Conservation (phyloP, 2,329 filamentous ascomycete genomes). For the Mariannaea elegans region DNA sequence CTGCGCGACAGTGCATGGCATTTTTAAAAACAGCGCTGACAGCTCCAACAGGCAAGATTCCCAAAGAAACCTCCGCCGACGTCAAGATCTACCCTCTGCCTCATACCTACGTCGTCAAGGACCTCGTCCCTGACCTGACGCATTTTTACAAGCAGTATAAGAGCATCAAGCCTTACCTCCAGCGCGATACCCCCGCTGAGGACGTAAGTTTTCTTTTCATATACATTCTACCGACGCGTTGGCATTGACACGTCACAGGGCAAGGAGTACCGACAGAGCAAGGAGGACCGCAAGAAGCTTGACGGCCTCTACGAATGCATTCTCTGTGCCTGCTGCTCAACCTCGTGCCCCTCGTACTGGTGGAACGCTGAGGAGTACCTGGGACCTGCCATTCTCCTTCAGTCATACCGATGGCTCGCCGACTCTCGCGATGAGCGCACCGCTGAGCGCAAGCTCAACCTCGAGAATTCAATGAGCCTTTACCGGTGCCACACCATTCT, state of each 20-base stretch:
- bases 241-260: conserved; percentile 63
- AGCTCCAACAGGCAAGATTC: conserved; percentile 79
- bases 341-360: conserved; percentile 99
- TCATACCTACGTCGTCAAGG: conserved; percentile 99
- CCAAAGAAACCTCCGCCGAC: conserved; percentile 80
- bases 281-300: conserved; percentile 93
- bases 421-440: conserved; percentile 94
- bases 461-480: conserved; percentile 99
- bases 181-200: conserved; percentile 83
- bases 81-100: conserved; percentile 97
- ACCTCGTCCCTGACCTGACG: conserved; percentile 96
- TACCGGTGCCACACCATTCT: conserved; percentile 99
- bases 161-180: conserved; percentile 98
- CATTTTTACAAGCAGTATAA: conserved; percentile 99
- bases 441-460: conserved; percentile 84
- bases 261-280: conserved; percentile 89
- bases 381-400: conserved; percentile 92
- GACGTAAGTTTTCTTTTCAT: conserved; percentile 69
- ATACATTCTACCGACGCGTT: background rate
- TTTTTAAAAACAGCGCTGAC: conserved; percentile 25
- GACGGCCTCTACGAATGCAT: conserved; percentile 99
- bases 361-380: conserved; percentile 99
- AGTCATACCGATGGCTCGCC: conserved; percentile 97
- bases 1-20: conserved; percentile 40
- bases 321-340: conserved; percentile 98